Evolutionary conservation across 257 asterid genomes (phyloP), one percentile per base, ranked within the genome.

Genomic region (Penstemon davidsonii): DNA sequence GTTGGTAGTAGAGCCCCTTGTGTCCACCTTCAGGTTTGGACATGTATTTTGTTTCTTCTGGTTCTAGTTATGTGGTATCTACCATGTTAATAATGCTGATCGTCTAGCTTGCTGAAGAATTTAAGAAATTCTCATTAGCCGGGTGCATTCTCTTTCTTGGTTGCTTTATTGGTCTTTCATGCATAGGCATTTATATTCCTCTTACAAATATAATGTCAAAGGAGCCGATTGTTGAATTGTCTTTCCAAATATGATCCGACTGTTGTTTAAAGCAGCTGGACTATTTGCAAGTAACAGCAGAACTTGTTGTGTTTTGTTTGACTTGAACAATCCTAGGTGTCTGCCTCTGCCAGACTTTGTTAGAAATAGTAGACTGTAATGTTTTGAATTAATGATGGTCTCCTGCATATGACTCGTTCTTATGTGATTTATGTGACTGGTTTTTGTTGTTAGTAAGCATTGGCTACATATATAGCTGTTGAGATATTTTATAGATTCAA

Each of bases 1-100:
- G 69, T 42, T 73, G 68, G 36, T 42, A 54, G n/a, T 19, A 66
- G 75, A 74, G 54, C 72, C 60, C 78, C 82, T 33, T 9, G 73
- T 18, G 64, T 74, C 68, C 57, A 36, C 66, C 89, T 91, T 75
- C 96, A 91, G 96, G 97, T 61, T 65, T 60, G 57, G 13, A 36
- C 41, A 37, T 11, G 54, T 74, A 18, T 9, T 70, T 61, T 51
- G 64, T 9, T 8, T 10, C 39, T 39, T 9, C 9, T 55, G 18
- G 18, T 15, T 15, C 39, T 15, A 8, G 44, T 37, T 59, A 51
- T 60, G 56, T 12, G 45, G 33, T 1, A 25, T 25, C 33, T 25
- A 40, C 51, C n/a, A 15, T 15, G 18, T 15, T n/a, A 7, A 25
- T 4, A 7, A 64, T 33, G 68, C 37, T 42, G 46, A 55, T 67